Conservation (phyloP, 2,329 filamentous ascomycete species). For the Penicillium psychrosexuale region DNA sequence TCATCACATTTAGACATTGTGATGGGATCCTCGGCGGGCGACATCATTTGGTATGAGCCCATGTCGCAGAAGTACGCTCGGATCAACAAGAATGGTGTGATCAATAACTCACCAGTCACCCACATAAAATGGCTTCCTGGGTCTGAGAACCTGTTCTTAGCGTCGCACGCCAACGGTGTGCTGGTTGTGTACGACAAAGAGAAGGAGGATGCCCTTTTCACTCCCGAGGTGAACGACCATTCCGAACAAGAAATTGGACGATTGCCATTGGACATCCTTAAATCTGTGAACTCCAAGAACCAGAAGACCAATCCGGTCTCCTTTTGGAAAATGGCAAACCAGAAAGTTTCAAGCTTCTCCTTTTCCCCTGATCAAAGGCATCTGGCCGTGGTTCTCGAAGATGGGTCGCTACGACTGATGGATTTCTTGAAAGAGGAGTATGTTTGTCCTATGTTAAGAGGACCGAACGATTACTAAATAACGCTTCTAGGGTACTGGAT, state of each 20-base stretch:
- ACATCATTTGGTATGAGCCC: constrained; percentile 98
- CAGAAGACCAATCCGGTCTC: constrained; percentile 92
- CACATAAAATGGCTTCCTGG: constrained; percentile 92
- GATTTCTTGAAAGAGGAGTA: constrained; percentile 90
- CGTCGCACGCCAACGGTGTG: constrained; percentile 86
- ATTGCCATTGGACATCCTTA: constrained; percentile 66
- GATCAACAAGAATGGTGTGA: constrained; percentile 93
- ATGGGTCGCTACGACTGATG: constrained; percentile 83
- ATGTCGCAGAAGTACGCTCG: constrained; percentile 93
- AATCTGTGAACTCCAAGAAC: constrained; percentile 90
- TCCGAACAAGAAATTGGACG: constrained; percentile 26
- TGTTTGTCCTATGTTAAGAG: constrained; percentile 29
- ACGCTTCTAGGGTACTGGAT: constrained; percentile 68
- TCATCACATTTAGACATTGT: constrained; percentile 80
- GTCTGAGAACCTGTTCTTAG: constrained; percentile 88
- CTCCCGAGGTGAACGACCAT: constrained; percentile 56
- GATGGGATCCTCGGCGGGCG: constrained; percentile 93
- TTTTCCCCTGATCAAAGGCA: constrained; percentile 89
- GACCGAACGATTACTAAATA: constrained; percentile 3
- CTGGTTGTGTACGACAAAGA: constrained; percentile 96
- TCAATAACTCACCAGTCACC: constrained; percentile 80
- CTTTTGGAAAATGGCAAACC: constrained; percentile 87
- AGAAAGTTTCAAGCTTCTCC: constrained; percentile 83
- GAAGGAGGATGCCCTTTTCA: constrained; percentile 81
- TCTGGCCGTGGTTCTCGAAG: constrained; percentile 85